These are phyloP conservation scores for Phaseolus coccineus DNA, from an alignment of 331 rosid species.

Conservation along the genomic window DNA sequence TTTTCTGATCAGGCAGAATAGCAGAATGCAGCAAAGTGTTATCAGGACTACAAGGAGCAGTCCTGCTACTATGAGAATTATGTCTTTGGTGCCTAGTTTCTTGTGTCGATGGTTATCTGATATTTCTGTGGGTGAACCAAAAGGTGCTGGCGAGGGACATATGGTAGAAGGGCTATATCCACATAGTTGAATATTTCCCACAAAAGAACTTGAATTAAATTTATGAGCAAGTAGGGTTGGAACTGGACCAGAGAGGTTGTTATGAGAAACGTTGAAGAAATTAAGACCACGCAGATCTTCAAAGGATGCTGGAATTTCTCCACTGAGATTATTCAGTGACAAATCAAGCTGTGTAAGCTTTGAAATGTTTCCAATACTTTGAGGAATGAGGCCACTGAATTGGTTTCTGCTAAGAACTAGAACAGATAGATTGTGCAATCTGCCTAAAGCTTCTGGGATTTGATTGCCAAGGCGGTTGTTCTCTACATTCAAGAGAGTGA, in stretches of 20 bases:
- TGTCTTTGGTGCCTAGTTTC: constrained; percentile 76
- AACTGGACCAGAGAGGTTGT: constrained; percentile 84
- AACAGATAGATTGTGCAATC: constrained; percentile 67
- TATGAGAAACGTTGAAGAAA: constrained; percentile 80
- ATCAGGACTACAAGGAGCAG: constrained; percentile 64
- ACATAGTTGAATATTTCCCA: constrained; percentile 79
- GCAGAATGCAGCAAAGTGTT: constrained; percentile 65
- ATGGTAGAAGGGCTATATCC: constrained; percentile 69
- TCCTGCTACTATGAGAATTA: constrained; percentile 86
- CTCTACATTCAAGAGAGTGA: constrained; percentile 57
- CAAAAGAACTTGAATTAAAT: constrained; percentile 81
- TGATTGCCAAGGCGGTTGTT: constrained; percentile 53
- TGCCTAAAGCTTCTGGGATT: constrained; percentile 61
- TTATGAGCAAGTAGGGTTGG: constrained; percentile 65
- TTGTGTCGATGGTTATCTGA: constrained; percentile 51
- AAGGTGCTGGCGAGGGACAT: constrained; percentile 75
- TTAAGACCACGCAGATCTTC: constrained; percentile 53
- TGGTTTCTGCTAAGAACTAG: constrained; percentile 64
- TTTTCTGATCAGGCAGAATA: constrained; percentile 66
- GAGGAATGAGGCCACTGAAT: constrained; percentile 71
- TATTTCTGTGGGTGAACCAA: constrained; percentile 52
- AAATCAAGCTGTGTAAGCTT: constrained; percentile 74
- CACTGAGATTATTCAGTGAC: constrained; percentile 74
- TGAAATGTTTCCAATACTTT: constrained; percentile 65
- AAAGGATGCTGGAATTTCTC: constrained; percentile 76